phyloP scores from a whole-genome alignment of 148 eudicot genomes.

The Amaranthus palmeri region DNA sequence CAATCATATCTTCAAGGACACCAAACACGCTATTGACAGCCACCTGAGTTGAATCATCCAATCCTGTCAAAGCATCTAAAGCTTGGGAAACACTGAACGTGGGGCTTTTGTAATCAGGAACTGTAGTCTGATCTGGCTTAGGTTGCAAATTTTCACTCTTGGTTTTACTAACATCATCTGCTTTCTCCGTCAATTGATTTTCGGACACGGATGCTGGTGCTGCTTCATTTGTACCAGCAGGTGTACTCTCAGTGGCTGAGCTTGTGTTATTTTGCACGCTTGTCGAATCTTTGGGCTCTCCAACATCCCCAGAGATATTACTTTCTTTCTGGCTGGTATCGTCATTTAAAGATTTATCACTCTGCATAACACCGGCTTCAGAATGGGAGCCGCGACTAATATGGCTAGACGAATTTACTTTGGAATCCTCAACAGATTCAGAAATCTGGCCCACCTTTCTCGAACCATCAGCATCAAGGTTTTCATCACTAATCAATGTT shows the following conservation, averaged over 20 bases:
- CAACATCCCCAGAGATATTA: conserved; percentile 25
- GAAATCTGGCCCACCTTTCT: conserved; percentile 29
- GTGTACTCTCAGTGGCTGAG: conserved; percentile 26
- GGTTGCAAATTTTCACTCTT: conserved; percentile 42
- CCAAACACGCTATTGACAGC: conserved; percentile 91
- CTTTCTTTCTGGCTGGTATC: conserved; percentile 26
- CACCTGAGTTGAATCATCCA: conserved; percentile 93
- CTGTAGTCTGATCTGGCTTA: conserved; percentile 31
- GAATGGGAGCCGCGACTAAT: conserved; percentile 23
- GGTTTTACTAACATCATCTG: conserved; percentile 28
- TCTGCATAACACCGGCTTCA: conserved; percentile 24
- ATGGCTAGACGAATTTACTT: conserved; percentile 15
- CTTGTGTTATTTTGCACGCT: conserved; percentile 31
- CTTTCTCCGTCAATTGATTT: conserved; percentile 34
- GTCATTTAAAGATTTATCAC: conserved; percentile 23
- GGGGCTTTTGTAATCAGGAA: conserved; percentile 32
- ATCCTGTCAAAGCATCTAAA: conserved; percentile 68
- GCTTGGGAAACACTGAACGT: conserved; percentile 68
- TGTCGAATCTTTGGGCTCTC: conserved; percentile 21
- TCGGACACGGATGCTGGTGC: conserved; percentile 35
- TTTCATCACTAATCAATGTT: conserved; percentile 16
- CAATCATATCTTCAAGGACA: conserved; percentile 82
- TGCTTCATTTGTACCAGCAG: conserved; percentile 32
- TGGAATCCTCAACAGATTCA: conserved; percentile 29
- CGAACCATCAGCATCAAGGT: conserved; percentile 25